phyloP scores from a whole-genome alignment of 345 rosid genomes.

The Boechera divaricarpa region DNA sequence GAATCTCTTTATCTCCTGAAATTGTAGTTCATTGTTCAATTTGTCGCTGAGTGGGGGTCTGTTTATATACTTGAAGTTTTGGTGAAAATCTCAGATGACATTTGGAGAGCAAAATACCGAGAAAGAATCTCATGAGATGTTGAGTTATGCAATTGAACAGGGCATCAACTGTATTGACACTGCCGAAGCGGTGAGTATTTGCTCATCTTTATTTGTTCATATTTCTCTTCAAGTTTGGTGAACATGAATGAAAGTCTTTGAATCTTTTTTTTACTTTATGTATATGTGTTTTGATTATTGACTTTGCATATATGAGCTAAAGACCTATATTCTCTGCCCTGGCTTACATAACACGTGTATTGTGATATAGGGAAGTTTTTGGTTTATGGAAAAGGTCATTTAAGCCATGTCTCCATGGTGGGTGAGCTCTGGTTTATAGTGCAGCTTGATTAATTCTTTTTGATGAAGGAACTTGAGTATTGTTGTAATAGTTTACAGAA shows the following conservation, averaged over 20 bases:
- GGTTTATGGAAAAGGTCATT: not conserved
- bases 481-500: not conserved
- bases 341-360: not conserved
- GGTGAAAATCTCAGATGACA: conserved; percentile 66
- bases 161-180: conserved; percentile 85
- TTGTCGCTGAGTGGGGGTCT: not conserved
- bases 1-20: not conserved
- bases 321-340: not conserved
- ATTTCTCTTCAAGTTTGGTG: not conserved
- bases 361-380: not conserved
- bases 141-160: conserved; percentile 67
- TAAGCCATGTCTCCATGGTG: not conserved
- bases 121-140: conserved; percentile 84
- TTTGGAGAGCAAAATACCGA: conserved; percentile 90
- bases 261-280: not conserved
- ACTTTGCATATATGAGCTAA: not conserved
- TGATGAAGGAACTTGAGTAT: not conserved
- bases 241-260: not conserved
- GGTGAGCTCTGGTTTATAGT: not conserved
- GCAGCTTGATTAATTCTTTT: not conserved
- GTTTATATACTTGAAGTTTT: not conserved
- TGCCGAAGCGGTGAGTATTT: conserved; percentile 72
- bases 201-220: not conserved
- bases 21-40: not conserved
- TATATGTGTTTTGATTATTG: conserved; percentile 2